Base-by-base conservation (phyloP, 352 stramenopile genomes). In the Pythium biforme region DNA sequence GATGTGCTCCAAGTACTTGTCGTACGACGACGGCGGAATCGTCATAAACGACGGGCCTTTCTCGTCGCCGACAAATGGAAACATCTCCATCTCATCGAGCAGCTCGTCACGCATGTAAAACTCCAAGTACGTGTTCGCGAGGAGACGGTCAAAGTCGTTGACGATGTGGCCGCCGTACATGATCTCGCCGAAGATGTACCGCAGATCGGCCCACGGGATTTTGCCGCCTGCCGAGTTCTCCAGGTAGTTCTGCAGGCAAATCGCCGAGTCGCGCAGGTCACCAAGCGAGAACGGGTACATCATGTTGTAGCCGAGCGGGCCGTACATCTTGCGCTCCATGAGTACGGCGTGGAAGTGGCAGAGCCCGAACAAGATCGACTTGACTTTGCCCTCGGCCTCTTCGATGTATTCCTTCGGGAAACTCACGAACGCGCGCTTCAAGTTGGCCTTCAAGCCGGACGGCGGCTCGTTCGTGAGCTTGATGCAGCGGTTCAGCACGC, bases 1-100 rank as follows among this genome's bases (percentile, higher is more conserved):
- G 59, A 99, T 98, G 72, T 99, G 94, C 60, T 98, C 92, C 27
- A 99, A 74, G 67, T 99, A 99, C 61, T 98, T 98, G 57, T 98
- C 96, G 63, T 98, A 98, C 12, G 92, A 98, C 0, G 95, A 98
- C 41, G 97, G 95, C n/a, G 93, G 78, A 23, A 98, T 73, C 20
- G 66, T 73, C 66, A 73, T 73, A 64, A 98, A 99, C 17, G 89
- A 98, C 37, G 92, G 87, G 0, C 90, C 90, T 59, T 98, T 99
- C 55, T 99, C 96, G 43, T 99, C 95, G 12, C 97, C 94, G 0
- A 97, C 90, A 66, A 98, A 99, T 22, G 97, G 97, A 75, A 98
- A 99, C 79, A 97, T 94, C 31, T 76, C 85, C 22, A 96, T 72
- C 69, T 97, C 91, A 59, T 97, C 91, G 6, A 97, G 62, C 8